Evolutionary conservation across 164 flowering plant species (phyloP), one percentile per base, ranked within the genome.

Genomic region (Paratinospora sagittata): DNA sequence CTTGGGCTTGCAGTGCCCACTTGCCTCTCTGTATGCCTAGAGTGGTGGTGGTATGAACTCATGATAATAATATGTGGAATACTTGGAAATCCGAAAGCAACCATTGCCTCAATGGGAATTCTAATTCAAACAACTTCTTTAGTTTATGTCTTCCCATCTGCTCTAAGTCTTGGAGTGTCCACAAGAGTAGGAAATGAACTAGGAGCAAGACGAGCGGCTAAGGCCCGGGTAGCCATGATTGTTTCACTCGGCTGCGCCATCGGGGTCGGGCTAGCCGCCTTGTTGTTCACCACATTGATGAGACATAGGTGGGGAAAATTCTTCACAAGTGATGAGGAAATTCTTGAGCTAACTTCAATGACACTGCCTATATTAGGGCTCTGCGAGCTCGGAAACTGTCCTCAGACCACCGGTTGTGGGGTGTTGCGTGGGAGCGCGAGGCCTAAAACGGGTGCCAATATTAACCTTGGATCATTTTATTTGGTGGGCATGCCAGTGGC

Each of bases 31-130:
- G 80, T 80, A 23, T 80, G 82, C 63, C 72, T 80, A 0, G 82
- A 80, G 55, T 80, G 80, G 80, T 80, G 82, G 82, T 80, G 82
- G 79, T 80, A 77, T 36, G 79, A 77, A n/a, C 26, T 77, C 55
- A 77, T 77, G 79, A 73, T 77, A 23, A 57, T 77, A 26, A 36
- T 77, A 14, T 77, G 79, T 65, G 79, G 79, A 1, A 65, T 77
- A n/a, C 79, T 77, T 33, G 67, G 37, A 23, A 70, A 77, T 70
- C 79, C 79, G 0, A 77, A 69, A 58, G 73, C 76, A 24, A 77
- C 76, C 45, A 49, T 77, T 61, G 70, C 76, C 33, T 77, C 79
- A 33, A 77, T 73, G 76, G 79, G 79, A 61, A 73, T 77, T 41
- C 73, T 77, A 2, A 77, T 77, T 47, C 79, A 77, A 24, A 77